A percentile compares a stretch with the other conserved stretches of the same genome.
These are phyloP conservation scores for Leucosporidium scottii DNA, from an alignment of 768 basidiomycete species.

Conservation along the genomic window DNA sequence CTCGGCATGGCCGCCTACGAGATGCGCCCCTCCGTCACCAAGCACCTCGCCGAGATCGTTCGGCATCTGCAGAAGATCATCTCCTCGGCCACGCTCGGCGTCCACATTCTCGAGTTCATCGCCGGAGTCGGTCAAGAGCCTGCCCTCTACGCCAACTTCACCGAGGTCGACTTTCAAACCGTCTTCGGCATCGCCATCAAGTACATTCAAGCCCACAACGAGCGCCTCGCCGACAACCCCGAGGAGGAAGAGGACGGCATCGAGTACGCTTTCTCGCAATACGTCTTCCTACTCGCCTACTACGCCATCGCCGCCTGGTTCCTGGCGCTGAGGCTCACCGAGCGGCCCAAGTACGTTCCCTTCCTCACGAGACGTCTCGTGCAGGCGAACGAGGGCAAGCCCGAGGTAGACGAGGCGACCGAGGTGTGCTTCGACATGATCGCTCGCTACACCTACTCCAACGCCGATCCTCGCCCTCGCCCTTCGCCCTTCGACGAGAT, in stretches of 20 bases:
- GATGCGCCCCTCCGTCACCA: slow-evolving; percentile 70
- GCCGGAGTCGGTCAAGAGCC: slow-evolving; percentile 75
- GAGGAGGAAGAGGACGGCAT: slow-evolving; percentile 39
- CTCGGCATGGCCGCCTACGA: slow-evolving; percentile 83
- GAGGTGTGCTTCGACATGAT: slow-evolving; percentile 99
- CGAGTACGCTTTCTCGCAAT: slow-evolving; percentile 59
- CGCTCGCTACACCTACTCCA: slow-evolving; percentile 85
- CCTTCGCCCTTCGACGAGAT: slow-evolving; percentile 70
- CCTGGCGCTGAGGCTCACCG: slow-evolving; percentile 70
- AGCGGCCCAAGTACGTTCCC: slow-evolving; percentile 70
- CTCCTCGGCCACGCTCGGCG: slow-evolving; percentile 83
- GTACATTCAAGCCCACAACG: slow-evolving; percentile 78
- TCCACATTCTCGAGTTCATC: slow-evolving; percentile 92
- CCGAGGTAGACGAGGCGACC: slow-evolving; percentile 73
- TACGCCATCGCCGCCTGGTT: slow-evolving; percentile 81
- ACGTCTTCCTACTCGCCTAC: slow-evolving; percentile 38
- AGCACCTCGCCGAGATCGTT: slow-evolving; percentile 68
- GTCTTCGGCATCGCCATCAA: slow-evolving; percentile 90
- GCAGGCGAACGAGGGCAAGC: slow-evolving; percentile 69
- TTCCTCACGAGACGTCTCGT: slow-evolving; percentile 82
- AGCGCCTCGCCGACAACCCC: slow-evolving; percentile 26
- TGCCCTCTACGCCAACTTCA: slow-evolving; percentile 77
- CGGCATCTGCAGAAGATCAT: slow-evolving; percentile 87
- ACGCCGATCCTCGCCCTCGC: slow-evolving; percentile 83
- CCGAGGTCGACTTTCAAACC: slow-evolving; percentile 80